Evolutionary conservation across 2,329 filamentous ascomycete genomes (phyloP).

Genomic region (Colletotrichum sublineola): DNA sequence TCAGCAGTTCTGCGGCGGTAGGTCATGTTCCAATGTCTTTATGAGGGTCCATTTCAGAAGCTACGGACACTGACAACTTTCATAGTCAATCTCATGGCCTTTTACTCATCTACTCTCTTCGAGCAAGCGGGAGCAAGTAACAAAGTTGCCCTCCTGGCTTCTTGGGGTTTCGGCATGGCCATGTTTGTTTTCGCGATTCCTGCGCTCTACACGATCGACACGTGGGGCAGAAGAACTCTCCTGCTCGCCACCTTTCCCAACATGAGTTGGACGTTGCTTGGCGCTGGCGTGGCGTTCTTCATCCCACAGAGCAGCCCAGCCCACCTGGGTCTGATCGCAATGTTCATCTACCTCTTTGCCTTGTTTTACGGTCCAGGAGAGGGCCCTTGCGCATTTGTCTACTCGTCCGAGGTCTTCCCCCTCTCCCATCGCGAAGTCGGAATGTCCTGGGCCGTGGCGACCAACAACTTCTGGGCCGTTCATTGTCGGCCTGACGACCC

Average conservation of each 20-base stretch:
- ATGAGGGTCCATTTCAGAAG: neutral
- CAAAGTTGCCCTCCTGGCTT: constrained; percentile 58
- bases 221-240: constrained; percentile 71
- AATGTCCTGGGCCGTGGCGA: constrained; percentile 74
- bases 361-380: constrained; percentile 73
- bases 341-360: constrained; percentile 75
- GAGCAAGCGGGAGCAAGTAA: constrained; percentile 57
- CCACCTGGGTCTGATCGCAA: constrained; percentile 66
- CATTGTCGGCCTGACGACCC: constrained; percentile 65
- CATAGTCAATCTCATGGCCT: constrained; percentile 62
- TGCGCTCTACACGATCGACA: constrained; percentile 76
- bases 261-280: constrained; percentile 72
- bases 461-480: constrained; percentile 68
- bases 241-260: constrained; percentile 76
- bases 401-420: constrained; percentile 74
- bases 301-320: constrained; percentile 52
- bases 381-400: constrained; percentile 72
- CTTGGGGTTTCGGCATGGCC: constrained; percentile 69
- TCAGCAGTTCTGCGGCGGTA: constrained; percentile 71
- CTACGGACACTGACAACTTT: neutral
- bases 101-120: constrained; percentile 63
- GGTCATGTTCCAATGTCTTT: constrained; percentile 23
- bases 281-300: constrained; percentile 55
- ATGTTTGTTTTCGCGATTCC: constrained; percentile 74
- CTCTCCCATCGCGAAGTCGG: constrained; percentile 74